These are phyloP conservation scores for Elsinoe batatas DNA, from an alignment of 2,329 filamentous ascomycete genomes.

Conservation along the genomic window DNA sequence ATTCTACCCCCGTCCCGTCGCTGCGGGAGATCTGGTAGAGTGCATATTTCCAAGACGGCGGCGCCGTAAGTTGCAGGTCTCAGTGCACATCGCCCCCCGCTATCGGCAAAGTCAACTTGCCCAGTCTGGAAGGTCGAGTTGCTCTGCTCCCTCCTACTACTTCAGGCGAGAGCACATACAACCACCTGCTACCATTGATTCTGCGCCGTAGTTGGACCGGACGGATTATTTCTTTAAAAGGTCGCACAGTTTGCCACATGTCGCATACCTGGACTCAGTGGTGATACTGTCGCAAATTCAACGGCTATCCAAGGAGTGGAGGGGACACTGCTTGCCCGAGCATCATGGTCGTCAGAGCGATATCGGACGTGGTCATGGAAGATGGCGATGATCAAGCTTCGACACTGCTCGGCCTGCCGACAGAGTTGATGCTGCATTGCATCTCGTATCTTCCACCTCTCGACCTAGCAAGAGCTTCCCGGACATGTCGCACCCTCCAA, in stretches of 20 bases:
- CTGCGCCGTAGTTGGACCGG: constrained; percentile 1
- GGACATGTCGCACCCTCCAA: constrained; percentile 52
- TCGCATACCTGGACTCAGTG: not conserved
- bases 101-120: constrained; percentile 11
- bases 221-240: constrained; percentile 1
- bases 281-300: constrained; percentile 3
- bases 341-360: constrained; percentile 3
- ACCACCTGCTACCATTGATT: not conserved
- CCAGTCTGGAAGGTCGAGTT: no score
- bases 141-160: no score
- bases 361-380: constrained; percentile 5
- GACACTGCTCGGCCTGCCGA: constrained; percentile 45
- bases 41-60: constrained; percentile 11
- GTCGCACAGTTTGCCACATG: constrained; percentile 4
- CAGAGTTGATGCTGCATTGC: constrained; percentile 66
- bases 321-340: not conserved
- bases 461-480: constrained; percentile 52
- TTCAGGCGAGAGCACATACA: not conserved
- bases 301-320: not conserved
- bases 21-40: not conserved
- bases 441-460: constrained; percentile 54
- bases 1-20: not conserved
- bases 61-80: not conserved
- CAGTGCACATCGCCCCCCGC: constrained; percentile 1
- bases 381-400: not conserved